Percentiles rank a stretch among this genome's conserved stretches.
phyloP scores from a whole-genome alignment of 2,329 filamentous ascomycete genomes.

The Colletotrichum echinochloae region DNA sequence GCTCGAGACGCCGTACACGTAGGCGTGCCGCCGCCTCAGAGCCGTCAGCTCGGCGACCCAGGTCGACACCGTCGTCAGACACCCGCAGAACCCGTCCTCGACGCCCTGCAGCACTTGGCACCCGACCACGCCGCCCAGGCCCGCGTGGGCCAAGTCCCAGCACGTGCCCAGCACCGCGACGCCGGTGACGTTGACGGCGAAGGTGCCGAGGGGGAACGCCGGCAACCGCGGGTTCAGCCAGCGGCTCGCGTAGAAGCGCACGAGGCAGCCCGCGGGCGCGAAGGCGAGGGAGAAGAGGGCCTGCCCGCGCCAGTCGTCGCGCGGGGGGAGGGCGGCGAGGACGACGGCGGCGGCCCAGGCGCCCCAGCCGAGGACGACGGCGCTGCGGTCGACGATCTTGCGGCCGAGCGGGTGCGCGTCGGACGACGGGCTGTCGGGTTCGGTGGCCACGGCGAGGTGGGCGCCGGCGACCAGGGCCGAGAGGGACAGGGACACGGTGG shows the following conservation, averaged over 20 bases:
- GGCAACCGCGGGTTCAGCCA: conserved; percentile 75
- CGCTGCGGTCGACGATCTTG: conserved; percentile 71
- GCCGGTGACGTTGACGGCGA: conserved; percentile 82
- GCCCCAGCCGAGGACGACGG: conserved; percentile 75
- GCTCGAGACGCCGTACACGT: conserved; percentile 75
- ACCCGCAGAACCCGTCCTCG: conserved; percentile 76
- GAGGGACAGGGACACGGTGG: conserved; percentile 78
- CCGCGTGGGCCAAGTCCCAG: conserved; percentile 81
- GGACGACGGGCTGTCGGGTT: conserved; percentile 70
- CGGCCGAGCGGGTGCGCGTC: conserved; percentile 69
- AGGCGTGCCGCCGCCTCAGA: conserved; percentile 67
- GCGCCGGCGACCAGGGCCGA: conserved; percentile 77
- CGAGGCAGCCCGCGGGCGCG: conserved; percentile 81
- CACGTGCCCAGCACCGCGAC: conserved; percentile 80
- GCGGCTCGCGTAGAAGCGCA: conserved; percentile 79
- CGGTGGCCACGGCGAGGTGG: conserved; percentile 76
- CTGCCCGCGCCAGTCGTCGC: conserved; percentile 80
- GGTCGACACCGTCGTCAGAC: conserved; percentile 74
- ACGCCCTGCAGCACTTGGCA: conserved; percentile 77
- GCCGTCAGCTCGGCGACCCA: conserved; percentile 72
- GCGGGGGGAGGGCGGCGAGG: conserved; percentile 77
- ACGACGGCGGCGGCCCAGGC: conserved; percentile 84
- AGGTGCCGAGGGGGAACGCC: conserved; percentile 87
- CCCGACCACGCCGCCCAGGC: conserved; percentile 64
- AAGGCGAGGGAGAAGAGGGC: conserved; percentile 84